phyloP scores from a whole-genome alignment of 352 stramenopile genomes.

The Globisporangium radiosum region DNA sequence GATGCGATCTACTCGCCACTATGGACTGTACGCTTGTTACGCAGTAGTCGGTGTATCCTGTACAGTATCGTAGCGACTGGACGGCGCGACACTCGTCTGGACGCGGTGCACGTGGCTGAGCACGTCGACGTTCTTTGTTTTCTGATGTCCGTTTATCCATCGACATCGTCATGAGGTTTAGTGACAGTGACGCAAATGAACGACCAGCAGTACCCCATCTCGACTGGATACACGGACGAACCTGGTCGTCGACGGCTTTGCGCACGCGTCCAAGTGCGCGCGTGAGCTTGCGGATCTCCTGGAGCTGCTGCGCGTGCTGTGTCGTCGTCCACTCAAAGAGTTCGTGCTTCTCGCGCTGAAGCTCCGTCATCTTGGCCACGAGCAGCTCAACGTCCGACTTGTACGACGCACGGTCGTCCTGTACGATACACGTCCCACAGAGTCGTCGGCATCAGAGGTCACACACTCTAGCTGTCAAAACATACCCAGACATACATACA shows the following conservation, averaged over 20 bases:
- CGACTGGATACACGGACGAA: constrained; percentile 1
- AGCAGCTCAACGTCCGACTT: constrained; percentile 66
- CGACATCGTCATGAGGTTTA: background rate
- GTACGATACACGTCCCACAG: too few relatives aligned
- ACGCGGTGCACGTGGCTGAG: constrained; percentile 34
- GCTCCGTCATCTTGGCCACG: constrained; percentile 51
- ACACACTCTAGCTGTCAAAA: background rate
- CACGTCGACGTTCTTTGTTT: constrained; percentile 28
- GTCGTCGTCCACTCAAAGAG: constrained; percentile 63
- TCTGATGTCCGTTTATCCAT: constrained; percentile 13
- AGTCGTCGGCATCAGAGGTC: background rate
- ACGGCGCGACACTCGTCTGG: constrained; percentile 18
- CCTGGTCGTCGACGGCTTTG: constrained; percentile 60
- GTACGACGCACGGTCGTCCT: constrained; percentile 76
- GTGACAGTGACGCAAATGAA: background rate
- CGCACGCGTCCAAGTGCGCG: constrained; percentile 49
- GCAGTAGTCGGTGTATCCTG: background rate
- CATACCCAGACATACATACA: background rate
- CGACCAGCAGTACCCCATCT: too few relatives aligned
- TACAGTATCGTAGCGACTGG: constrained; percentile 2
- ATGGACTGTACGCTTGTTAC: background rate
- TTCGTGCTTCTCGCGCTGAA: constrained; percentile 72
- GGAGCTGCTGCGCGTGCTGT: constrained; percentile 64
- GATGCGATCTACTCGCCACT: too few relatives aligned
- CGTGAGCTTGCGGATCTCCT: constrained; percentile 83